Evolutionary conservation across 2,329 filamentous ascomycete genomes (phyloP), one percentile per base, ranked within the genome.

Genomic region (Cordyceps cateniannulata): DNA sequence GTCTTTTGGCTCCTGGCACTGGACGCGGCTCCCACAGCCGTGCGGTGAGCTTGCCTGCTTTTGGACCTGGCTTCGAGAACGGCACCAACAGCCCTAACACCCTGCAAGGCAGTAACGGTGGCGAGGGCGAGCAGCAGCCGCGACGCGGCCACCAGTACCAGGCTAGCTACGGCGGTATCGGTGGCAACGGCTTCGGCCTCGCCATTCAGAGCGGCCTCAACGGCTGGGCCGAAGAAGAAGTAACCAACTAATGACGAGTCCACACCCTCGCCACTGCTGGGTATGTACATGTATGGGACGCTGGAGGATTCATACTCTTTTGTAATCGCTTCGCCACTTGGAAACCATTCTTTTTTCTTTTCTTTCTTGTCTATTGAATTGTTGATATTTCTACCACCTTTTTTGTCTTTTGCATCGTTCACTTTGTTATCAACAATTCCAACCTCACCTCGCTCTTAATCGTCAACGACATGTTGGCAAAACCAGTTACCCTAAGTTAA

Each of bases 31-130:
- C 84, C 64, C 85, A 88, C 73, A 93, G 85, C 69, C 88, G 95
- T 42, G 92, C 95, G 38, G 91, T 97, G 62, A 96, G 92, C 72
- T 79, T 99, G 69, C 95, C 95, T 1, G 85, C 83, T 5, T 81
- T 89, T 59, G 85, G 84, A 0, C 84, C 85, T 20, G 83, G 82
- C 18, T 84, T 85, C 59, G 83, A 86, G 72, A 86, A 86, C 58
- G 81, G 82, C 48, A 79, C 78, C 60, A 80, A 76, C 64, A 81
- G 79, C 71, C 77, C 79, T 45, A 78, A 76, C 67, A 79, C 78
- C 65, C 70, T 77, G 22, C 75, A 77, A 20, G 79, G 78, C 18
- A 76, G 74, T 63, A 73, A 73, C 38, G 76, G 73, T 5, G 73
- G 75, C 57, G 81, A 81, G 27, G 79, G 79, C 44, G 81, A 85